Evolutionary conservation across 495 filamentous ascomycete species (phyloP).

Genomic region (Emericellopsis terricola): DNA sequence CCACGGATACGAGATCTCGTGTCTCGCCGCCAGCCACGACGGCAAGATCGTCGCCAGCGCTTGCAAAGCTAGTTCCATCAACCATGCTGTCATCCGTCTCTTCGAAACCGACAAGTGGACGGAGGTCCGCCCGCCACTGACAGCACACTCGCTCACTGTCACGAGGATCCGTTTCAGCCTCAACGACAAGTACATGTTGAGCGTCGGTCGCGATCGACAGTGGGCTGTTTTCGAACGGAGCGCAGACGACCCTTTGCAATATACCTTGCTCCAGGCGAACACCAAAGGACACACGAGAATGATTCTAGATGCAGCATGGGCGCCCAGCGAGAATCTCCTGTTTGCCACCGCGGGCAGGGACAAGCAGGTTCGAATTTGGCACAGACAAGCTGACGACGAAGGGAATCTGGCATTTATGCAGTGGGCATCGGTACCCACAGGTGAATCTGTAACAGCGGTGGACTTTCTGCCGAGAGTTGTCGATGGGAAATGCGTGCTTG

Average conservation of each 20-base stretch:
- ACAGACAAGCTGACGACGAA: conserved; percentile 9
- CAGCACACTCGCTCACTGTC: conserved; percentile 70
- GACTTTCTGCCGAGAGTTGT: conserved; percentile 33
- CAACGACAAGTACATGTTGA: conserved; percentile 58
- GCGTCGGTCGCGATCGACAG: conserved; percentile 78
- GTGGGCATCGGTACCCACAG: conserved; percentile 7
- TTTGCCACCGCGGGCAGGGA: conserved; percentile 87
- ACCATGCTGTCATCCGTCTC: conserved; percentile 85
- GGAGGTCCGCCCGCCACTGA: conserved; percentile 66
- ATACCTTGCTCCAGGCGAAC: conserved; percentile 39
- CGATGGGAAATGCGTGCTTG: conserved; percentile 33
- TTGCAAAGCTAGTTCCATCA: conserved; percentile 77
- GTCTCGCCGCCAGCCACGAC: conserved; percentile 63
- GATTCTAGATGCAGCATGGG: conserved; percentile 77
- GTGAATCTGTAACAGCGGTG: conserved; percentile 55
- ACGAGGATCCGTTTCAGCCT: conserved; percentile 59
- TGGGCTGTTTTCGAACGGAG: conserved; percentile 61
- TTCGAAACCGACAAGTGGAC: conserved; percentile 78
- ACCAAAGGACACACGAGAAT: conserved; percentile 79
- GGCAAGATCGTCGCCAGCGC: conserved; percentile 71
- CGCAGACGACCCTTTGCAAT: conserved; percentile 18
- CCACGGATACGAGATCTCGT: conserved; percentile 95
- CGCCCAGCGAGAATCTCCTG: conserved; percentile 26
- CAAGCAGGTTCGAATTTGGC: conserved; percentile 71
- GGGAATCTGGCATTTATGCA: conserved; percentile 10